These are phyloP conservation scores for Rhodotorula babjevae DNA, from an alignment of 768 basidiomycete genomes.

Conservation along the genomic window DNA sequence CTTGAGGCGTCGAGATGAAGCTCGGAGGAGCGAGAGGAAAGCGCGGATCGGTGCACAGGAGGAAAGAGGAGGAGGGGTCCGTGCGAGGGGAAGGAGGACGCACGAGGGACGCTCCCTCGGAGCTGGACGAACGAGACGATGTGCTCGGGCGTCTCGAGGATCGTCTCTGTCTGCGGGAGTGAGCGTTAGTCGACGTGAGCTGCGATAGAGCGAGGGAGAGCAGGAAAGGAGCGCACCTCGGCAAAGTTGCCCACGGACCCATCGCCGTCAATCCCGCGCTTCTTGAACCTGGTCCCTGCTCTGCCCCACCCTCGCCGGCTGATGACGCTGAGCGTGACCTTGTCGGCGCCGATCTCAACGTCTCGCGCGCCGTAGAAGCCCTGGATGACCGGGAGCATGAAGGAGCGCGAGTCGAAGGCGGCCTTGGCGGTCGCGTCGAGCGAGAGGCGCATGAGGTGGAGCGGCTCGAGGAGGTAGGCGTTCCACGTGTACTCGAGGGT, in stretches of 20 bases:
- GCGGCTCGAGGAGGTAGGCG: constrained; percentile 9
- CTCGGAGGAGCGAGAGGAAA: too few relatives aligned
- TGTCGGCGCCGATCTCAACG: constrained; percentile 49
- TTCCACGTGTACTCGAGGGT: constrained; percentile 18
- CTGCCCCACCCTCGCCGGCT: constrained; percentile 80
- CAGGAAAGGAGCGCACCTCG: constrained; percentile 55
- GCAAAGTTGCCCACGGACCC: constrained; percentile 93
- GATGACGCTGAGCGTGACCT: constrained; percentile 70
- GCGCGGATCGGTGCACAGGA: too few relatives aligned
- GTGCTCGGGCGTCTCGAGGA: constrained; percentile 61
- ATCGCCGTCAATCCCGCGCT: constrained; percentile 86
- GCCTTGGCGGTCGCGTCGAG: constrained; percentile 1
- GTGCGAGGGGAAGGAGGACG: constrained; percentile 41
- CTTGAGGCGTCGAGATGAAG: too few relatives aligned
- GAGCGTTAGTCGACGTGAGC: neutral
- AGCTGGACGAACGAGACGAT: constrained; percentile 79
- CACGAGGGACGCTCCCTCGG: constrained; percentile 85
- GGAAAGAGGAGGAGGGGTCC: too few relatives aligned
- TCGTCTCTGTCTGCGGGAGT: constrained; percentile 5
- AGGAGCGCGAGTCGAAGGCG: constrained; percentile 55
- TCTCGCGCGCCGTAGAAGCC: constrained; percentile 70
- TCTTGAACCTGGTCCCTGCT: constrained; percentile 85
- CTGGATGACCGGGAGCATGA: constrained; percentile 86
- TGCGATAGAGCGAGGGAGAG: constrained; percentile 1
- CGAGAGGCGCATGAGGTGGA: neutral